Percentiles rank a stretch among this genome's conserved stretches.
phyloP scores from a whole-genome alignment of 805 yeast species.

The Lipomyces anomalus region DNA sequence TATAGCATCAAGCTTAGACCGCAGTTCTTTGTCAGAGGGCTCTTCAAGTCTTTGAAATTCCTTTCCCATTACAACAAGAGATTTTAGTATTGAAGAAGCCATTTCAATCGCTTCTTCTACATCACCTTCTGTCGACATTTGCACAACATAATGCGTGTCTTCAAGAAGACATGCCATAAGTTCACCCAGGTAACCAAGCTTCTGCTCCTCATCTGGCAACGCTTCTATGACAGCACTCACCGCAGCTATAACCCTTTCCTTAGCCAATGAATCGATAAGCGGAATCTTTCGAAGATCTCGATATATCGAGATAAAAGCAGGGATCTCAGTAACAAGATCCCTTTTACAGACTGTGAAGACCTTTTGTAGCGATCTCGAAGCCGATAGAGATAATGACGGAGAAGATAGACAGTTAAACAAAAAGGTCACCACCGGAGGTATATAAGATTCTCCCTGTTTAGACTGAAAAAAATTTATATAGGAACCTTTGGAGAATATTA shows the following conservation, averaged over 20 bases:
- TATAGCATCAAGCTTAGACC: conserved; percentile 20
- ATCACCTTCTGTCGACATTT: conserved; percentile 6
- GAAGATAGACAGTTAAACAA: conserved; percentile 41
- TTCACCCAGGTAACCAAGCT: conserved; percentile 4
- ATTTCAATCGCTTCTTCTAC: conserved; percentile 25
- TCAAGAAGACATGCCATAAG: background rate
- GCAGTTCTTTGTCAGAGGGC: conserved; percentile 32
- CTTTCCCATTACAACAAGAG: conserved; percentile 65
- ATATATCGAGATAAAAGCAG: conserved; percentile 9
- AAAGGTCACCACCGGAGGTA: conserved; percentile 51
- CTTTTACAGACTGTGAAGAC: conserved; percentile 31
- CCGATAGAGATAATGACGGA: conserved; percentile 33
- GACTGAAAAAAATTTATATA: conserved; percentile 55
- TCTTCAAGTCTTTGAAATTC: conserved; percentile 61
- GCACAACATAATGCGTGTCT: background rate
- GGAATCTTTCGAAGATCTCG: conserved; percentile 26
- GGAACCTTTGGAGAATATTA: background rate
- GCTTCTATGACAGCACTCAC: conserved; percentile 11
- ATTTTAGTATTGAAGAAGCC: conserved; percentile 52
- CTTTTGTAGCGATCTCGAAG: conserved; percentile 54
- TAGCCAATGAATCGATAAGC: conserved; percentile 31
- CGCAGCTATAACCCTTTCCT: conserved; percentile 23
- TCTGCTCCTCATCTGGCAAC: conserved; percentile 1
- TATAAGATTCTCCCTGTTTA: conserved; percentile 39
- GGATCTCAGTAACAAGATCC: conserved; percentile 10